Evolutionary conservation across 345 rosid genomes (phyloP).

Genomic region (Zanthoxylum bungeanum): DNA sequence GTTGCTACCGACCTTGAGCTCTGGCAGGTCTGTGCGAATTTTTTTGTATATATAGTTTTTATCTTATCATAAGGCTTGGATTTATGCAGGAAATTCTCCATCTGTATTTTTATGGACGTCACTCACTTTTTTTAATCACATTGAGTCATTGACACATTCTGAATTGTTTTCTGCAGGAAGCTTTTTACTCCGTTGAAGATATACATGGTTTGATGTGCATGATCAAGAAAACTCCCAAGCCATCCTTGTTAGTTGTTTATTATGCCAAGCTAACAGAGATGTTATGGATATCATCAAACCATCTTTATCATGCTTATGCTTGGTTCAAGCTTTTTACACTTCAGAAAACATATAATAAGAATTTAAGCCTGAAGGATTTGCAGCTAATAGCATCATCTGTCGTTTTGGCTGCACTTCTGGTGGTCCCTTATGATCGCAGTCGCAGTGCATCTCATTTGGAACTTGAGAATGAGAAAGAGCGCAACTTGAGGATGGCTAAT

Average conservation of each 20-base stretch:
- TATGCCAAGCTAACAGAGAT: slow-evolving; percentile 94
- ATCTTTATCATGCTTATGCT: slow-evolving; percentile 93
- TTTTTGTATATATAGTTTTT: neutral
- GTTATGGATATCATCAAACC: slow-evolving; percentile 91
- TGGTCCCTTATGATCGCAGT: slow-evolving; percentile 67
- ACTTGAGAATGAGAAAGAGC: slow-evolving; percentile 90
- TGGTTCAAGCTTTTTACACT: slow-evolving; percentile 94
- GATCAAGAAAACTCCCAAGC: slow-evolving; percentile 94
- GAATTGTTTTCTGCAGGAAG: slow-evolving; percentile 62
- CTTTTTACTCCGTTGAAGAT: slow-evolving; percentile 94
- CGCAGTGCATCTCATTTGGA: slow-evolving; percentile 76
- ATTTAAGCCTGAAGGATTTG: slow-evolving; percentile 91
- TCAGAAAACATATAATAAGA: slow-evolving; percentile 94
- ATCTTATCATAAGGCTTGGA: neutral
- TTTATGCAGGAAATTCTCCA: neutral
- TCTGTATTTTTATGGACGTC: neutral
- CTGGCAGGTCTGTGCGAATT: slow-evolving; percentile 65
- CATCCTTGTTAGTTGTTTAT: slow-evolving; percentile 88
- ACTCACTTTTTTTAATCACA: no score
- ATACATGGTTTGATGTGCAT: slow-evolving; percentile 91
- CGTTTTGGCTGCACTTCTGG: slow-evolving; percentile 86
- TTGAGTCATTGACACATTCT: neutral
- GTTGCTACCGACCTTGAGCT: slow-evolving; percentile 92
- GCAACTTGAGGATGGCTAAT: slow-evolving; percentile 88
- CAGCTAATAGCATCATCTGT: slow-evolving; percentile 94